Base-by-base conservation (phyloP, 148 eudicot species). In the Nyssa sinensis region DNA sequence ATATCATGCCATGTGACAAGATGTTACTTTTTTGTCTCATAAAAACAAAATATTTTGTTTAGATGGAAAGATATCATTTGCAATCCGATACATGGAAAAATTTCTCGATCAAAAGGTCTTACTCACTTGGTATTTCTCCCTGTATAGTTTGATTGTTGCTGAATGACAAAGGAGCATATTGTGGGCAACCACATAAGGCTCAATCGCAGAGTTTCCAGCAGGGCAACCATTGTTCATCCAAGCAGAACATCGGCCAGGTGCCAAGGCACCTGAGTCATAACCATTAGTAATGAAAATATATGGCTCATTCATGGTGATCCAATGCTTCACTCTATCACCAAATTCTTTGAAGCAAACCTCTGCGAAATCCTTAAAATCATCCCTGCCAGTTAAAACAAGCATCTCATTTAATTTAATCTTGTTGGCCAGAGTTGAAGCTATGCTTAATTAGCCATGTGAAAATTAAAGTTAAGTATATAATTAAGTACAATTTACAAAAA, bases 281-380 rank as follows among this genome's bases (percentile, higher is more conserved):
- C 74, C 83, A 58, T 23, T 37, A 10, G 21, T 60, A 51, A 30
- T 62, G 28, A 25, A 76, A 2, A 74, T 64, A 10, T 11, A 73
- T 5, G 85, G 85, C 32, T 78, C 85, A 55, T 82, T 82, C 32
- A 78, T 35, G 2, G 85, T 82, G 23, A 72, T 61, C 85, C 82
- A 82, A 34, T 64, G 23, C 61, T 82, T 75, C 1, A 82, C 85
- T 63, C 82, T 69, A 14, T 82, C 82, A 58, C 85, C 85, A 59
- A 78, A 82, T 25, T 78, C 72, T 12, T 68, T 64, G 63, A 75
- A 82, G 71, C 82, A 82, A 9, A 82, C 72, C 0, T 82, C 81
- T 11, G 85, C 78, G 59, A 57, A 82, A 37, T 82, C 65, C 30
- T 1, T 4, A 33, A 70, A 81, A 67, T 81, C 79, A 2, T 81